Conservation (phyloP, 2,329 filamentous ascomycete species). For the Ophiocordyceps camponoti-saundersi region DNA sequence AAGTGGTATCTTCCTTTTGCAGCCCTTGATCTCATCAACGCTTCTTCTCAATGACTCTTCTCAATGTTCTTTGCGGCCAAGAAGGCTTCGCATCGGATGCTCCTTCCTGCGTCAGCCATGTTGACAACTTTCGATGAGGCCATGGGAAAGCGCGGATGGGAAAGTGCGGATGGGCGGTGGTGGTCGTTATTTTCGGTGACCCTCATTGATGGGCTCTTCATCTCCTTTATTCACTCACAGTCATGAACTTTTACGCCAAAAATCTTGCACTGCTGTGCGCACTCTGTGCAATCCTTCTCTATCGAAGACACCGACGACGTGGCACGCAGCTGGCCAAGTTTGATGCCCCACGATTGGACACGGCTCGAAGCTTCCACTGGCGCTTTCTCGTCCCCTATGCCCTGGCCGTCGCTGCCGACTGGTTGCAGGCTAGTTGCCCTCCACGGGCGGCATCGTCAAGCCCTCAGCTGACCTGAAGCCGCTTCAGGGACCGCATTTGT, state of each 20-base stretch:
- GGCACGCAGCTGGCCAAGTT: background rate
- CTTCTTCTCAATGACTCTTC: no score
- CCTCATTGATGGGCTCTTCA: no score
- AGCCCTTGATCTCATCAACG: no score
- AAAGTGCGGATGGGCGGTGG: no score
- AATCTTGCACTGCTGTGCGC: slow-evolving; percentile 1
- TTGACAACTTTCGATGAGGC: no score
- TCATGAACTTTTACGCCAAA: slow-evolving; percentile 3
- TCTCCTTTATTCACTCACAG: background rate
- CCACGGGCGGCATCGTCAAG: background rate
- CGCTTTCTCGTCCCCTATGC: background rate
- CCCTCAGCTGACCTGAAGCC: background rate
- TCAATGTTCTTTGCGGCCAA: no score
- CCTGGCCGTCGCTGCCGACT: background rate
- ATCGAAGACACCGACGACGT: background rate
- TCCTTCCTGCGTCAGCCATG: no score
- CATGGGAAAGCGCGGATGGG: no score
- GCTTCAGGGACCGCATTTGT: slow-evolving; percentile 28
- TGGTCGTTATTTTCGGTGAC: no score
- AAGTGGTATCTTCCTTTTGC: no score
- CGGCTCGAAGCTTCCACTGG: background rate
- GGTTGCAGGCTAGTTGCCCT: background rate
- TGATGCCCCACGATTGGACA: background rate
- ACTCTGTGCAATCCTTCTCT: background rate
- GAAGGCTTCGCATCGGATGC: no score